Base-by-base conservation (phyloP, 1,139 yeast species). In the Geotrichum reessii region DNA sequence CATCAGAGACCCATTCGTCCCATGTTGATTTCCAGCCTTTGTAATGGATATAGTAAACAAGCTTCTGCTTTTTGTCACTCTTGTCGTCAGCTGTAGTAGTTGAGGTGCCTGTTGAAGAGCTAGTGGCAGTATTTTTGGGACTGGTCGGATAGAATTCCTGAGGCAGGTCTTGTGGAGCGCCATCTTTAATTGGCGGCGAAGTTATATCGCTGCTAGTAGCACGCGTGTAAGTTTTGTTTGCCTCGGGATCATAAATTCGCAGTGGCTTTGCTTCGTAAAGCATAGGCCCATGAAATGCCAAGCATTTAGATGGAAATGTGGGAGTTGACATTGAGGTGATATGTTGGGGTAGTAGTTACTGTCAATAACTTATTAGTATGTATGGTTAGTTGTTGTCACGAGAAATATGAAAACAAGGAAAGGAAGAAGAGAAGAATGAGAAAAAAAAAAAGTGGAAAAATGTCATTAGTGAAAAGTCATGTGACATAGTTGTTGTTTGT, bases 11-110 rank as follows among this genome's bases (percentile, higher is more conserved):
- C 99, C 99, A 93, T 71, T 93, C 99, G 70, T 93, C 98, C 97
- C 97, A 92, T 63, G 92, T 85, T 22, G 85, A 74, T 68, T 91
- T 93, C 99, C 99, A 93, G 1, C 99, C 98, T 67, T 86, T 88
- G 73, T 93, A 93, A 70, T 93, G 99, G 9, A 93, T 82, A 64
- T 78, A 85, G 71, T 83, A 92, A 59, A 84, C 78, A 58, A 76
- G 11, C 11, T 28, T 8, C 11, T 11, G 33, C 33, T 28, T 71
- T 56, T 74, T 64, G 40, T 64, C 65, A 6, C 31, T 21, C 25
- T n/a, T 37, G 46, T 76, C 79, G n/a, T 69, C 74, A 28, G 33
- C 33, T 8, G 33, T 11, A 28, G 33, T 8, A 11, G 33, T 7
- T 28, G 33, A 28, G 11, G 11, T 28, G 33, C 11, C 33, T 8